These are phyloP conservation scores for Fusarium penzigii DNA, from an alignment of 2,329 filamentous ascomycete genomes.

Conservation along the genomic window DNA sequence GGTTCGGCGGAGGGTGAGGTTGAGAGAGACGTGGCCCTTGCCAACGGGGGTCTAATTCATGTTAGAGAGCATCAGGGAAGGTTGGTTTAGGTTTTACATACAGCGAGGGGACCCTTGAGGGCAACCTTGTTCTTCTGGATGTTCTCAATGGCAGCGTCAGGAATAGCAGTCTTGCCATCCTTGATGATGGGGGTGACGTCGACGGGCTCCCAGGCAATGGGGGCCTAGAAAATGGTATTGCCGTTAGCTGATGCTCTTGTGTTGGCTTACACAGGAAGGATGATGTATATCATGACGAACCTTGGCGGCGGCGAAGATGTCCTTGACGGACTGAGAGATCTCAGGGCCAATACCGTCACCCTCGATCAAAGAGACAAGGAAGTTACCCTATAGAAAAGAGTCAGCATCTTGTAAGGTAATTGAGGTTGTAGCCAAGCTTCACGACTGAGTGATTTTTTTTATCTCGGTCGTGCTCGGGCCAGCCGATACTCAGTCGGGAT, in stretches of 20 bases:
- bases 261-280: constrained; percentile 1
- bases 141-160: constrained; percentile 88
- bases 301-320: constrained; percentile 95
- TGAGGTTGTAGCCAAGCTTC: constrained; percentile 16
- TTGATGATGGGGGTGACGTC: constrained; percentile 93
- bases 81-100: constrained; percentile 47
- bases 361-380: constrained; percentile 95
- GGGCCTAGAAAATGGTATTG: constrained; percentile 56
- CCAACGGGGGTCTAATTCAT: constrained; percentile 78
- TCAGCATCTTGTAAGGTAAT: constrained; percentile 27
- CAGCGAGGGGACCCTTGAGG: constrained; percentile 94
- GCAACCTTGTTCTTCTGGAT: constrained; percentile 96
- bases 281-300: constrained; percentile 50
- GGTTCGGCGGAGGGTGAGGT: constrained; percentile 95
- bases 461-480: constrained; percentile 29
- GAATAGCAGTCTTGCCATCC: constrained; percentile 94
- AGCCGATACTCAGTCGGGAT: constrained; percentile 22
- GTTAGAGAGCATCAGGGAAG: constrained; percentile 14
- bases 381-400: constrained; percentile 71
- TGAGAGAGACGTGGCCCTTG: constrained; percentile 98
- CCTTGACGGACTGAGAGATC: constrained; percentile 97
- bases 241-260: constrained; percentile 25
- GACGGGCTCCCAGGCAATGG: constrained; percentile 95
- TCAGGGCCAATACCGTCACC: constrained; percentile 98
- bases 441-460: constrained; percentile 44